Conservation (phyloP, 176 grass and related monocot species). For the Pontederia paniculata region DNA sequence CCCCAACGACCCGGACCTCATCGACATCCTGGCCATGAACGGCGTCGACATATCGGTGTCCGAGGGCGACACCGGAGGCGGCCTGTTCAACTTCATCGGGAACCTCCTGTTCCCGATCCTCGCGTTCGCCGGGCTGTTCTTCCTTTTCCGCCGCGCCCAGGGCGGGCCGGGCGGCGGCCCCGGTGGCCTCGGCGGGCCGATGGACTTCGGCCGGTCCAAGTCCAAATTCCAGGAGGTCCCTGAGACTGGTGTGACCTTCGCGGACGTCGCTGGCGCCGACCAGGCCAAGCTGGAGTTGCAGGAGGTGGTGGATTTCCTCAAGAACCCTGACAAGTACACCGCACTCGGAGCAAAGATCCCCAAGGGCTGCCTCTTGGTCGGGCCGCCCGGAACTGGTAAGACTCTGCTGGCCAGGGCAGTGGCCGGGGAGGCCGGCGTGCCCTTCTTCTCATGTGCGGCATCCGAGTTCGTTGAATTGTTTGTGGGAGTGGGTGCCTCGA, state of each 20-base stretch:
- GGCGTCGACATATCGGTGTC: slow-evolving; percentile 95
- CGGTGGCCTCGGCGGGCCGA: slow-evolving; percentile 77
- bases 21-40: slow-evolving; percentile 94
- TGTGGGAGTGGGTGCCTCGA: slow-evolving; percentile 78
- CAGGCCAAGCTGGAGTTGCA: slow-evolving; percentile 98
- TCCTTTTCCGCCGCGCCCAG: slow-evolving; percentile 86
- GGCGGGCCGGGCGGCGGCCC: slow-evolving; percentile 66
- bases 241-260: slow-evolving; percentile 70
- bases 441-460: slow-evolving; percentile 89
- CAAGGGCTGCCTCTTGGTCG: slow-evolving; percentile 84
- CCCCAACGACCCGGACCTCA: slow-evolving; percentile 86
- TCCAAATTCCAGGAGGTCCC: slow-evolving; percentile 99
- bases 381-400: slow-evolving; percentile 73
- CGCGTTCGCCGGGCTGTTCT: slow-evolving; percentile 86
- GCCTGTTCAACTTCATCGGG: slow-evolving; percentile 54
- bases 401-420: slow-evolving; percentile 87
- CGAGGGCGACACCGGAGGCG: slow-evolving; percentile 58
- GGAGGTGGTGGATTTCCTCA: slow-evolving; percentile 91
- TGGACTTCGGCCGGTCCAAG: slow-evolving; percentile 95
- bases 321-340: slow-evolving; percentile 98
- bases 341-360: slow-evolving; percentile 88
- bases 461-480: slow-evolving; percentile 97
- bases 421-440: slow-evolving; percentile 81
- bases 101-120: slow-evolving; percentile 92
- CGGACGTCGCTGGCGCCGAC: slow-evolving; percentile 83